phyloP scores from a whole-genome alignment of 2,329 filamentous ascomycete species.

The Metarhizium humberi region DNA sequence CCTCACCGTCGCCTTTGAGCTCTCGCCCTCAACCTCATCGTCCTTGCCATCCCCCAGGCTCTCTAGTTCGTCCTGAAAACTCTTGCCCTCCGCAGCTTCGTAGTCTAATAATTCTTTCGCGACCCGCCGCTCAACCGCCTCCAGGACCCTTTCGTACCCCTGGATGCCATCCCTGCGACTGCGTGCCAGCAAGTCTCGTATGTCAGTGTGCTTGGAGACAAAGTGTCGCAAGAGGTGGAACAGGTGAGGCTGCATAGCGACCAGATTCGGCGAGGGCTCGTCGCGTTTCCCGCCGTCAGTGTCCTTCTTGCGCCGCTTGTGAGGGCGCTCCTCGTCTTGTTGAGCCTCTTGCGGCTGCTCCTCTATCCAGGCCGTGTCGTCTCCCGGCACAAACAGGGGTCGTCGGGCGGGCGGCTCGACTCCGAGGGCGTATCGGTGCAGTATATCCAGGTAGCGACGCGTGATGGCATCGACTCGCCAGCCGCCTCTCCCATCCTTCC shows the following conservation, averaged over 20 bases:
- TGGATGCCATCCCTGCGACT: slow-evolving; percentile 61
- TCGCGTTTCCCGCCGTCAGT: slow-evolving; percentile 23
- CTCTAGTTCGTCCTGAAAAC: slow-evolving; percentile 30
- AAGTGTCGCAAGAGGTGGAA: slow-evolving; percentile 86
- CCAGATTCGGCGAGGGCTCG: slow-evolving; percentile 52
- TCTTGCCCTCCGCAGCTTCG: slow-evolving; percentile 40
- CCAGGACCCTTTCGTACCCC: slow-evolving; percentile 67
- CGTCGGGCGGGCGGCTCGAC: slow-evolving; percentile 54
- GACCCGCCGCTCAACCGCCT: slow-evolving; percentile 65
- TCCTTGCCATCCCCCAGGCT: slow-evolving; percentile 14
- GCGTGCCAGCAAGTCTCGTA: slow-evolving; percentile 74
- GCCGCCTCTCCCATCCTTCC: slow-evolving; percentile 67
- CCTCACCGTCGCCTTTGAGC: slow-evolving; percentile 57
- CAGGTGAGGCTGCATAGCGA: slow-evolving; percentile 79
- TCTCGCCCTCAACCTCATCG: slow-evolving; percentile 37
- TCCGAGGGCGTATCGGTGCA: slow-evolving; percentile 68
- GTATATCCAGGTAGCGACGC: slow-evolving; percentile 81
- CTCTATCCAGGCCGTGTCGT: slow-evolving; percentile 37
- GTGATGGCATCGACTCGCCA: slow-evolving; percentile 84
- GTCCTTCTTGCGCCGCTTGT: slow-evolving; percentile 41
- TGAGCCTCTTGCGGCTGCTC: slow-evolving; percentile 18
- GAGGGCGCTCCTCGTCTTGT: slow-evolving; percentile 36
- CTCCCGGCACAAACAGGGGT: slow-evolving; percentile 64
- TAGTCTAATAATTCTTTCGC: slow-evolving; percentile 65
- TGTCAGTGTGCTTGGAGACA: slow-evolving; percentile 68